These are phyloP conservation scores for Tylopilus sp. DNA, from an alignment of 768 basidiomycete species.

Conservation along the genomic window DNA sequence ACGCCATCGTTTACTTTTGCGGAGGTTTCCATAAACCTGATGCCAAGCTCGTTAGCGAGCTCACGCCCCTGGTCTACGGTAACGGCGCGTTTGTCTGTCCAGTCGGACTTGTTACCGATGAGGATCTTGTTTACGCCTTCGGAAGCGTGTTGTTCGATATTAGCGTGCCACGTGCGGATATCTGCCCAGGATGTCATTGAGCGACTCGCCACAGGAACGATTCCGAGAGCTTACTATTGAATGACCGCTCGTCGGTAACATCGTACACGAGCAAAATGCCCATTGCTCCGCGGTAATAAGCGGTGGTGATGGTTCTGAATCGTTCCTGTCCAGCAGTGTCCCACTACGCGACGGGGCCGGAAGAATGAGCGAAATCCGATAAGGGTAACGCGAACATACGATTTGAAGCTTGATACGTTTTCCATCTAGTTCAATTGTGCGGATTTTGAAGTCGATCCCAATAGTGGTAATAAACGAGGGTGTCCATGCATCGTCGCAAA, in stretches of 20 bases:
- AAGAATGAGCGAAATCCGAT: neutral
- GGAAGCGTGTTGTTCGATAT: slow-evolving; percentile 98
- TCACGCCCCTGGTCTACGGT: slow-evolving; percentile 89
- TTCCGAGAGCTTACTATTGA: slow-evolving; percentile 75
- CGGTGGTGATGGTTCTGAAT: slow-evolving; percentile 97
- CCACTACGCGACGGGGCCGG: slow-evolving; percentile 57
- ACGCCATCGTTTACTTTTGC: slow-evolving; percentile 97
- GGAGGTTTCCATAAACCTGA: slow-evolving; percentile 96
- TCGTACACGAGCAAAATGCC: slow-evolving; percentile 99
- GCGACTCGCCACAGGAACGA: slow-evolving; percentile 11
- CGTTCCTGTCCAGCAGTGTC: slow-evolving; percentile 99
- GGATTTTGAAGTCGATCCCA: slow-evolving; percentile 99
- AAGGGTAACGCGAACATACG: slow-evolving; percentile 44
- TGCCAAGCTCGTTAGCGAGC: slow-evolving; percentile 89
- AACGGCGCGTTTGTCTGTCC: slow-evolving; percentile 93
- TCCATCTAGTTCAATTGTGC: slow-evolving; percentile 96
- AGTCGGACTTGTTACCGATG: slow-evolving; percentile 98
- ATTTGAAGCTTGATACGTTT: slow-evolving; percentile 99
- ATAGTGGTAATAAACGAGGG: slow-evolving; percentile 99
- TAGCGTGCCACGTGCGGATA: slow-evolving; percentile 96
- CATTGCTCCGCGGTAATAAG: slow-evolving; percentile 99
- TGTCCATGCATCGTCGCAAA: slow-evolving; percentile 99
- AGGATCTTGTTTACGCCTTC: slow-evolving; percentile 99
- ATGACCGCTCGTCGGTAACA: slow-evolving; percentile 91
- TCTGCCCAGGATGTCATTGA: slow-evolving; percentile 45